Base-by-base conservation (phyloP, 805 yeast species). In the Saccharomycopsis amapae region DNA sequence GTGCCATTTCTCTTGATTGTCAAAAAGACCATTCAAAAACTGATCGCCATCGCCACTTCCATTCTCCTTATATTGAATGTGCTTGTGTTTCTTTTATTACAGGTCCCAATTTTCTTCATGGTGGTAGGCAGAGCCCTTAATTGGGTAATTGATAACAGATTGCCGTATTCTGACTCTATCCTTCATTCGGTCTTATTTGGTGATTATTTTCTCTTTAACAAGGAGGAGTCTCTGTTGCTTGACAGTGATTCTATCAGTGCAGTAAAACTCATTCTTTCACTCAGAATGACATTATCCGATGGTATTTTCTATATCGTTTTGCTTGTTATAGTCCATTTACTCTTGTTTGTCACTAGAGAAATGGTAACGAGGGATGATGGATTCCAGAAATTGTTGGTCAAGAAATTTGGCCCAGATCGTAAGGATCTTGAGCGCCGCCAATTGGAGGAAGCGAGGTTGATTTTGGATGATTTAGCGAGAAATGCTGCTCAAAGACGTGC, bases 291-390 rank as follows among this genome's bases (percentile, higher is more conserved):
- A 18, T 42, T 19, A 42, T 24, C 33, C 19, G 48, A 37, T 32
- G 58, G 71, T 1, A 15, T 59, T 1, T 19, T 55, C 12, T 70
- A 71, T 47, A 61, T 78, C 3, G 9, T 69, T 1, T 56, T 68
- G 23, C 62, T 71, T 18, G 60, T 72, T 1, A 46, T 70, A 2
- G 59, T 72, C 22, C 71, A 67, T 46, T 51, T 75, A 15, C 71
- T 76, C 4, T 47, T 78, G 5, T 74, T 76, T 56, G 65, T 79
- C 19, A 78, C 74, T 50, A 83, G 81, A 57, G 88, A 82, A 54
- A 78, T 83, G 77, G 81, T 83, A 13, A 75, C 76, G 1, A 66
- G 78, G 45, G 94, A 84, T 58, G 78, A 79, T 40, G 87, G 86
- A 0, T 81, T 80, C 58, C 61, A 66, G 24, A 78, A 76, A 56